Base-by-base conservation (phyloP, 129 eudicot species). In the Tanacetum coccineum region DNA sequence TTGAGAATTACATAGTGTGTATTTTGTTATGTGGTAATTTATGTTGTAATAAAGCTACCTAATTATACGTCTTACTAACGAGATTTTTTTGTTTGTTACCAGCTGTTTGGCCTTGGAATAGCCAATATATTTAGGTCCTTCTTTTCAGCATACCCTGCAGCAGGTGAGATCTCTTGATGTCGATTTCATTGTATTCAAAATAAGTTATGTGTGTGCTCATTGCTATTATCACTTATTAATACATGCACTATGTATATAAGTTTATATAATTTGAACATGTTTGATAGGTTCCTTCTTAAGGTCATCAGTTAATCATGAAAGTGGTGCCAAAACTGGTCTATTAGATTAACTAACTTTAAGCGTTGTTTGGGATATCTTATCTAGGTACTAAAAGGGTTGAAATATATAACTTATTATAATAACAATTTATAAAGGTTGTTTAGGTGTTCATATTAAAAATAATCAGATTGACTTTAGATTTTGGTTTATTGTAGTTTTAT, bases 21-120 rank as follows among this genome's bases (percentile, higher is more conserved):
- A 21, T 20, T 39, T 68, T 53, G 40, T 19, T 67, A 19, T 53
- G 8, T 13, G 20, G 49, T 36, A 44, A 15, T 66, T 70, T 49
- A 6, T 54, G 55, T 73, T 62, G 4, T 46, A 42, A 30, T 22
- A n/a, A 28, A 76, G 72, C 51, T 44, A 20, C 3, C 18, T 32
- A 20, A 44, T 68, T 45, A 62, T 25, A 52, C 19, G 56, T 63
- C 18, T 22, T 58, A 13, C 40, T 42, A 47, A 85, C 52, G n/a
- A 13, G 9, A 45, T 65, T 70, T 15, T 13, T 61, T 53, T 40
- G 59, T 74, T 65, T 73, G 51, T 51, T 32, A 73, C 48, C 88
- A 94, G 99, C 74, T 94, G 59, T 89, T 94, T 86, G 99, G 99
- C 63, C 99, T 94, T 73, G 99, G 99, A 9, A 93, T 89, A 62